Base-by-base conservation (phyloP, 495 filamentous ascomycete genomes). In the Penicillium waksmanii region DNA sequence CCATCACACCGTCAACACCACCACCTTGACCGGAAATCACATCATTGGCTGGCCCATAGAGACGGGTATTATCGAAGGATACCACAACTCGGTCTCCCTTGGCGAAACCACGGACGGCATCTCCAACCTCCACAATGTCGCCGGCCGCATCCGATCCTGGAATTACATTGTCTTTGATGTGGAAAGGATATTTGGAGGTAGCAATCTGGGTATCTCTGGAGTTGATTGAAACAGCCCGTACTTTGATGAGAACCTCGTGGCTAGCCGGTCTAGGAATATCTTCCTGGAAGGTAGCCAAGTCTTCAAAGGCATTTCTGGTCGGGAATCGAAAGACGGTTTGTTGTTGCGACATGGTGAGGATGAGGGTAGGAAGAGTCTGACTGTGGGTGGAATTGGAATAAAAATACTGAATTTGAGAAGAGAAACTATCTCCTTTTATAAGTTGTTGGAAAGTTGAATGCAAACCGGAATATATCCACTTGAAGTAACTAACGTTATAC, bases 91-190 rank as follows among this genome's bases (percentile, higher is more conserved):
- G 82, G 72, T 90, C 87, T 35, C 89, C 90, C 34, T 71, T 73
- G 58, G 80, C 75, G 73, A 87, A 84, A 11, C 76, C 77, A 1
- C 73, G 77, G 1, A 92, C 89, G 31, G 79, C 78, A 11, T 81
- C 66, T 21, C 90, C 90, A 13, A 87, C 80, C 3, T 80, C 80
- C 18, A 88, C 70, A 33, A 94, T 79, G 43, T 81, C 82, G 23
- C 90, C 89, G 0, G 90, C 84, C 42, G 87, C 89, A 64, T 94
- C 89, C 5, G 89, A 92, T 27, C 69, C 79, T 4, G 87, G 81
- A 3, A 92, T 78, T 7, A 92, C 75, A 48, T 78, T 77, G 18
- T 83, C 68, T 31, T 70, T 69, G 17, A 80, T 64, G 0, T 81
- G 67, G 70, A 90, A 89, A 12, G 84, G 82, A 64, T 92, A 93